phyloP scores from a whole-genome alignment of 2,329 filamentous ascomycete genomes.

The Pseudocercospora eumusae region DNA sequence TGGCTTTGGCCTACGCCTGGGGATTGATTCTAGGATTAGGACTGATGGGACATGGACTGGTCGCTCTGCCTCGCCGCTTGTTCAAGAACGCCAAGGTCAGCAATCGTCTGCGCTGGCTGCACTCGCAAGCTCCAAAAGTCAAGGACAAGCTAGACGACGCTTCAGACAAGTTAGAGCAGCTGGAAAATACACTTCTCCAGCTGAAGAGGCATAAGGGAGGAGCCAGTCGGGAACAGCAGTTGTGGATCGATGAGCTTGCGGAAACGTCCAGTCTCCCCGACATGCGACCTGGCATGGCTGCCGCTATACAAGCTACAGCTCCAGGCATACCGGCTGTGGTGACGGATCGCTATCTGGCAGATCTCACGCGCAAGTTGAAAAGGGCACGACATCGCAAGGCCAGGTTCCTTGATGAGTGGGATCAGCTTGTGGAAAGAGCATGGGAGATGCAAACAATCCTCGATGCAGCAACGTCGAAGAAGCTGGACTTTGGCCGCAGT shows the following conservation, averaged over 20 bases:
- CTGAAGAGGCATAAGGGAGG: conserved; percentile 79
- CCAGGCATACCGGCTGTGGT: conserved; percentile 68
- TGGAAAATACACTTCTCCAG: conserved; percentile 78
- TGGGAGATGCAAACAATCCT: conserved; percentile 76
- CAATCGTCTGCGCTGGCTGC: conserved; percentile 70
- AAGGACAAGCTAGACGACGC: conserved; percentile 89
- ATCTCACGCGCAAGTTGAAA: conserved; percentile 78
- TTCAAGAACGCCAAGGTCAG: conserved; percentile 78
- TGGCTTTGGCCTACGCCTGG: conserved; percentile 95
- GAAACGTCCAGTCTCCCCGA: conserved; percentile 74
- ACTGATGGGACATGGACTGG: conserved; percentile 94
- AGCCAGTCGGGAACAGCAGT: conserved; percentile 71
- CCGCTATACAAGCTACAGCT: conserved; percentile 39
- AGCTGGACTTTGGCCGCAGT: conserved; percentile 68
- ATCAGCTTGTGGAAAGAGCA: conserved; percentile 72
- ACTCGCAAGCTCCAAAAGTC: conserved; percentile 74
- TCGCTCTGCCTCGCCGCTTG: conserved; percentile 81
- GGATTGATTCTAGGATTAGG: conserved; percentile 90
- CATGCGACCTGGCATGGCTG: conserved; percentile 46
- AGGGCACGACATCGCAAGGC: conserved; percentile 80
- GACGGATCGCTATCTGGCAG: conserved; percentile 89
- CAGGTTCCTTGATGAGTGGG: conserved; percentile 85
- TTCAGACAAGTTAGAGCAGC: conserved; percentile 72
- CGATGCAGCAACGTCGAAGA: conserved; percentile 77
- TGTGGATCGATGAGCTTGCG: conserved; percentile 94